A percentile compares a stretch with the other conserved stretches of the same genome.
phyloP scores from a whole-genome alignment of 192 early-diverging fungal species.

The Kickxella alabastrina region DNA sequence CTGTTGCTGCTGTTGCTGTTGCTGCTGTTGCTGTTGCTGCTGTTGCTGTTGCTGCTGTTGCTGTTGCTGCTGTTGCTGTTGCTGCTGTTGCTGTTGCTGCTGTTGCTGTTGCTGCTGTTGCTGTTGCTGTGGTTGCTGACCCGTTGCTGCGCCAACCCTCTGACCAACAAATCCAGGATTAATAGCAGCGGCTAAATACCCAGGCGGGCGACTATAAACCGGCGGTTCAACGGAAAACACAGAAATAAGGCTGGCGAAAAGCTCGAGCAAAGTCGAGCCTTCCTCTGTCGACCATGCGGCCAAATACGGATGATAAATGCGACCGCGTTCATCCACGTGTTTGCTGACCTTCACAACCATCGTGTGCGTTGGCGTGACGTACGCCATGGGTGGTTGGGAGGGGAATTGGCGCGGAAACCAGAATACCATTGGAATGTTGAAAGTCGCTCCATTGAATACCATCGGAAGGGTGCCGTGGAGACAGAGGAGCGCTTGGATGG shows the following conservation, averaged over 20 bases:
- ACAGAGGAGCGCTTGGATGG: conserved; percentile 64
- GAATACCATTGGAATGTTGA: conserved; percentile 89
- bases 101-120: too few species aligned
- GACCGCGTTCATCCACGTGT: conserved; percentile 80
- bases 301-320: conserved; percentile 81
- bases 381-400: conserved; percentile 68
- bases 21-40: too few species aligned
- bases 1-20: too few species aligned
- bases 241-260: conserved; percentile 29
- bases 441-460: conserved; percentile 68
- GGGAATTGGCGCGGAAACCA: conserved; percentile 88
- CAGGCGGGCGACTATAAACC: conserved; percentile 38
- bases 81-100: too few species aligned
- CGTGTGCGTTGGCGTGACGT: conserved; percentile 81
- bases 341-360: conserved; percentile 82
- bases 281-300: conserved; percentile 58
- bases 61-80: too few species aligned
- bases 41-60: too few species aligned
- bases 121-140: too few species aligned
- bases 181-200: conserved; percentile 13
- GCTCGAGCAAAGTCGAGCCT: conserved; percentile 23
- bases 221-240: conserved; percentile 50
- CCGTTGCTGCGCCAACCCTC: conserved; percentile 13
- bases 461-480: conserved; percentile 88
- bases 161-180: conserved; percentile 3